These are phyloP conservation scores for Leucogyrophana mollusca DNA, from an alignment of 768 basidiomycete species.

Conservation along the genomic window DNA sequence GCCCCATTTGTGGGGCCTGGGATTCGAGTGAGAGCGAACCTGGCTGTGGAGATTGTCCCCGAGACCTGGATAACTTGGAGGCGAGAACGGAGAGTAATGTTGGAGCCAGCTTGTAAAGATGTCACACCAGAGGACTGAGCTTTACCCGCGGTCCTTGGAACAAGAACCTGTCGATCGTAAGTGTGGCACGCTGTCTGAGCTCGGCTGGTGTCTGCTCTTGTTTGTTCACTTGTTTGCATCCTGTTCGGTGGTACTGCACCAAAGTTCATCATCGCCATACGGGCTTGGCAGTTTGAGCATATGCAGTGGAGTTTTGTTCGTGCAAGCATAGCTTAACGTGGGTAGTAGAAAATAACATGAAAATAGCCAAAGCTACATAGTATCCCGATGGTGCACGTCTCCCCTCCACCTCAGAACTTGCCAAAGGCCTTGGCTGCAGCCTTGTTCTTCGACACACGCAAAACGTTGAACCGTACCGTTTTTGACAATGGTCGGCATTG, in stretches of 20 bases:
- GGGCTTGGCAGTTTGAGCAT: conserved; percentile 5
- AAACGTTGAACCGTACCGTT: conserved; percentile 98
- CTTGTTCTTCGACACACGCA: conserved; percentile 94
- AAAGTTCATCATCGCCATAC: neutral
- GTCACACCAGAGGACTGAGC: conserved; percentile 4
- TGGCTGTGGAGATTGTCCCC: conserved; percentile 72
- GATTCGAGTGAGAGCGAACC: conserved; percentile 38
- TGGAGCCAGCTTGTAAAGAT: conserved; percentile 68
- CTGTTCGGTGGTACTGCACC: neutral
- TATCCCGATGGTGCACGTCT: neutral
- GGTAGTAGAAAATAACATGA: conserved; percentile 17
- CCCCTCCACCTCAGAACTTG: conserved; percentile 69
- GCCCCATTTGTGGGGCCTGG: conserved; percentile 65
- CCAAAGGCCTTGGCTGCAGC: conserved; percentile 87
- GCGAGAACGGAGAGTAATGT: conserved; percentile 76
- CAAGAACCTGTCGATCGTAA: conserved; percentile 21
- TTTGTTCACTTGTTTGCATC: conserved; percentile 33
- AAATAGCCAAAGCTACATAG: conserved; percentile 19
- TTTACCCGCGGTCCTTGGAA: conserved; percentile 20
- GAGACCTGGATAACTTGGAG: conserved; percentile 67
- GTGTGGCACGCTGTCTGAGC: conserved; percentile 6
- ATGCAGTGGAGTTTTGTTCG: conserved; percentile 26
- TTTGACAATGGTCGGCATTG: conserved; percentile 99
- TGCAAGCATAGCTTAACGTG: conserved; percentile 26
- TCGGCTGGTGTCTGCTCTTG: conserved; percentile 21